Conservation (phyloP, 805 yeast genomes). For the Ogataea methanolica region DNA sequence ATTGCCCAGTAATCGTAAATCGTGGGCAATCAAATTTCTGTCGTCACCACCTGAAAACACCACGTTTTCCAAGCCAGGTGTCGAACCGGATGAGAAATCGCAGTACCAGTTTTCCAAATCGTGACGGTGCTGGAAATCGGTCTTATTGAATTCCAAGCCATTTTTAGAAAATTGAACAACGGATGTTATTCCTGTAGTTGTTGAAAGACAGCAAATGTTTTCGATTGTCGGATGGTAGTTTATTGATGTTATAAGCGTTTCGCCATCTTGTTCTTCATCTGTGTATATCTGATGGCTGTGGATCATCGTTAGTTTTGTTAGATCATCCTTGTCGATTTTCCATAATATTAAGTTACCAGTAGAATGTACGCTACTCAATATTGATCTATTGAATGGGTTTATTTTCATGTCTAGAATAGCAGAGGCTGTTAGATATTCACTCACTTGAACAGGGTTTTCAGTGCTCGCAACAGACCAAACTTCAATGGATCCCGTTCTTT, state of each 20-base stretch:
- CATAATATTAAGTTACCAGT: slow-evolving; percentile 72
- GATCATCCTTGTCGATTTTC: slow-evolving; percentile 33
- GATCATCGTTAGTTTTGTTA: slow-evolving; percentile 16
- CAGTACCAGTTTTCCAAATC: slow-evolving; percentile 88
- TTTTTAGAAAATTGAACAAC: slow-evolving; percentile 27
- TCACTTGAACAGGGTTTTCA: not conserved
- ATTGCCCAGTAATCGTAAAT: slow-evolving; percentile 34
- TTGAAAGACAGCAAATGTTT: slow-evolving; percentile 46
- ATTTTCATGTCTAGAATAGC: slow-evolving; percentile 80
- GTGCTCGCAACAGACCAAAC: slow-evolving; percentile 27
- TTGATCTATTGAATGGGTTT: slow-evolving; percentile 43
- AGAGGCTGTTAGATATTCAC: slow-evolving; percentile 36
- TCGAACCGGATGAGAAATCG: slow-evolving; percentile 47
- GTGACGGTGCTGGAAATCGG: slow-evolving; percentile 32
- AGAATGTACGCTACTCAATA: slow-evolving; percentile 68
- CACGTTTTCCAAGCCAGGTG: slow-evolving; percentile 47
- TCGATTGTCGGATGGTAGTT: slow-evolving; percentile 45
- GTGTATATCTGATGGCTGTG: slow-evolving; percentile 38
- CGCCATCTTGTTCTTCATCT: slow-evolving; percentile 30
- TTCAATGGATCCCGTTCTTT: slow-evolving; percentile 60
- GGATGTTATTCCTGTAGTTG: slow-evolving; percentile 59
- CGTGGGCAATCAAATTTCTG: slow-evolving; percentile 68
- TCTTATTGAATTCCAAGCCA: slow-evolving; percentile 7
- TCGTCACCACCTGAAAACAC: slow-evolving; percentile 93
- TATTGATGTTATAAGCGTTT: slow-evolving; percentile 56